Evolutionary conservation across 2,329 filamentous ascomycete species (phyloP).

Genomic region (Colletotrichum scovillei): DNA sequence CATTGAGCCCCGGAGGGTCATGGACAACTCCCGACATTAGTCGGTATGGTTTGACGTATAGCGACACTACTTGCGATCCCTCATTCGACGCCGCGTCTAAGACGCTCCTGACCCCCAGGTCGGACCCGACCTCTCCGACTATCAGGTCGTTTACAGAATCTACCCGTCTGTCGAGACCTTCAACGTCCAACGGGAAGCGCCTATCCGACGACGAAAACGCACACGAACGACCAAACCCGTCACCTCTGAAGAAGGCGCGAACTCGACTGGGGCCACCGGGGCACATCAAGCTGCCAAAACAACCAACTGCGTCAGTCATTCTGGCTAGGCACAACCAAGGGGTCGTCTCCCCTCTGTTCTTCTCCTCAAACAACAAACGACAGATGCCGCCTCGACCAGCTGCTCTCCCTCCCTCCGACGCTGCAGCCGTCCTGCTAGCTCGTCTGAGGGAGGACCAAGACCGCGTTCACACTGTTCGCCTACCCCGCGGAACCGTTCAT

Average conservation of each 20-base stretch:
- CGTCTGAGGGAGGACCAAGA: conserved; percentile 58
- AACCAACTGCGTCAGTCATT: conserved; percentile 37
- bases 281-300: conserved; percentile 53
- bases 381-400: conserved; percentile 50
- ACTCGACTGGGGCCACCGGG: conserved; percentile 58
- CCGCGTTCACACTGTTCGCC: conserved; percentile 63
- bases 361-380: conserved; percentile 55
- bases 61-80: conserved; percentile 37
- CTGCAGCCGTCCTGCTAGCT: conserved; percentile 59
- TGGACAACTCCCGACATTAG: conserved; percentile 38
- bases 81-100: conserved; percentile 29
- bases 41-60: conserved; percentile 46
- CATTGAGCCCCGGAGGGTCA: conserved; percentile 10
- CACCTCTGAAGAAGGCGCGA: conserved; percentile 59
- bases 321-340: conserved; percentile 44
- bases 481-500: conserved; percentile 64
- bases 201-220: conserved; percentile 39
- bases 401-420: conserved; percentile 53
- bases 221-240: conserved; percentile 34
- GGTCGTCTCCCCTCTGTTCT: conserved; percentile 62
- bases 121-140: conserved; percentile 24
- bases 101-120: conserved; percentile 21
- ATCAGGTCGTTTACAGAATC: conserved; percentile 18
- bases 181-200: conserved; percentile 42
- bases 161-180: conserved; percentile 23